Percentiles rank a stretch among this genome's conserved stretches.
Conservation (phyloP, 2,329 filamentous ascomycete species). For the Aureobasidium sp. region DNA sequence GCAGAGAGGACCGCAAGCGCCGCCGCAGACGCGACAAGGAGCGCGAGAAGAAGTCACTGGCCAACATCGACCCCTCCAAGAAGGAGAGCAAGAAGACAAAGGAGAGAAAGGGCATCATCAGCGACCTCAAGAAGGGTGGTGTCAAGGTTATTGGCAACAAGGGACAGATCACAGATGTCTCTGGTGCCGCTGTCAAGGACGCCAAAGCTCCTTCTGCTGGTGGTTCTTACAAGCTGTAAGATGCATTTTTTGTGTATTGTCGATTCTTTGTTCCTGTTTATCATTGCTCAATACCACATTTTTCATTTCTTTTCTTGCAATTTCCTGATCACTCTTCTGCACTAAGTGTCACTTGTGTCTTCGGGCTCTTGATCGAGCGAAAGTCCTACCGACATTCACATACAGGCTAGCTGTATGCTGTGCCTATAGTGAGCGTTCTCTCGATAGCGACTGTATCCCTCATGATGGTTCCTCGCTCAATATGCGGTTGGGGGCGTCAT, state of each 20-base stretch:
- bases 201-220: conserved; percentile 11
- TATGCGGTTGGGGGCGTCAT: too few species aligned
- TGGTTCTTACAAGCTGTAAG: conserved; percentile 20
- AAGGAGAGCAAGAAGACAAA: conserved; percentile 52
- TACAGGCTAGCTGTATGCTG: too few species aligned
- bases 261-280: neutral
- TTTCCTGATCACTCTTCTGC: too few species aligned
- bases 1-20: conserved; percentile 73
- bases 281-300: neutral
- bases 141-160: conserved; percentile 90
- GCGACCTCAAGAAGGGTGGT: conserved; percentile 71
- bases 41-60: conserved; percentile 74
- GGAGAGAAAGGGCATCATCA: conserved; percentile 52
- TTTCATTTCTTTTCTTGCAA: neutral
- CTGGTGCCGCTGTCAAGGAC: conserved; percentile 63
- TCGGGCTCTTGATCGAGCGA: too few species aligned
- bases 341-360: too few species aligned
- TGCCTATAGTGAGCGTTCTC: too few species aligned
- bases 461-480: too few species aligned
- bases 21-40: conserved; percentile 59
- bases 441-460: too few species aligned
- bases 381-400: too few species aligned
- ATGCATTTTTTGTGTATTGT: neutral
- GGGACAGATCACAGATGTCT: conserved; percentile 75
- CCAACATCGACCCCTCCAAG: conserved; percentile 40